Percentiles rank a stretch among this genome's conserved stretches.
Evolutionary conservation across 148 eudicot species (phyloP).

Genomic region (Suaeda aralocaspica): DNA sequence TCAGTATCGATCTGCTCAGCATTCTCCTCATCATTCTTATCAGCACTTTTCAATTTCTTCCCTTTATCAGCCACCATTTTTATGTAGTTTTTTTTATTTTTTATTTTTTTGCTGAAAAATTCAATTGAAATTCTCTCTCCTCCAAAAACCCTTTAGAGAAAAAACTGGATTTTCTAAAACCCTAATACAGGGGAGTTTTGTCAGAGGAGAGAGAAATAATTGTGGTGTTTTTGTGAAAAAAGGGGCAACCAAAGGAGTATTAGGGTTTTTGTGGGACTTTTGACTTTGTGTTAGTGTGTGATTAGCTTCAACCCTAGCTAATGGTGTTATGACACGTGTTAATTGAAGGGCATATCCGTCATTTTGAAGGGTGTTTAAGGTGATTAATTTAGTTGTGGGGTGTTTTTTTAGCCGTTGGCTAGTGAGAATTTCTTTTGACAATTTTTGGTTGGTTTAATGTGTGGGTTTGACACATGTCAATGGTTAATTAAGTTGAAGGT

Average conservation of each 20-base stretch:
- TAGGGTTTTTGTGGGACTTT: conserved; percentile 19
- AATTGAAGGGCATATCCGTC: not conserved
- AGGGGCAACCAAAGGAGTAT: too few relatives aligned
- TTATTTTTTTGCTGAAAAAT: not conserved
- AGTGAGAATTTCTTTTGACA: not conserved
- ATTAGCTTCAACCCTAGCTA: conserved; percentile 3
- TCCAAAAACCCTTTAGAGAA: conserved; percentile 23
- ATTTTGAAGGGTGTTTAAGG: not conserved
- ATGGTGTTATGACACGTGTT: not conserved
- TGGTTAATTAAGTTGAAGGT: not conserved
- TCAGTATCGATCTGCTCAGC: conserved; percentile 52
- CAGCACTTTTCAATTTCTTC: conserved; percentile 61
- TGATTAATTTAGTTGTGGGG: not conserved
- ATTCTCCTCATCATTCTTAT: conserved; percentile 49
- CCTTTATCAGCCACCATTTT: conserved; percentile 72
- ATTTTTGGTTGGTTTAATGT: not conserved
- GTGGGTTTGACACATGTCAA: not conserved
- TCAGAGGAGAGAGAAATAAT: conserved; percentile 4
- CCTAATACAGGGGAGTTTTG: conserved; percentile 14
- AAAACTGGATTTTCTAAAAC: conserved; percentile 27
- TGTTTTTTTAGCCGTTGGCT: conserved; percentile 5
- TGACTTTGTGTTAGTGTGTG: not conserved
- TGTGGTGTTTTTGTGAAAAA: not conserved
- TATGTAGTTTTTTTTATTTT: not conserved
- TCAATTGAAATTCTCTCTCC: not conserved